Conservation (phyloP, 345 rosid genomes). For the Hibiscus syriacus region DNA sequence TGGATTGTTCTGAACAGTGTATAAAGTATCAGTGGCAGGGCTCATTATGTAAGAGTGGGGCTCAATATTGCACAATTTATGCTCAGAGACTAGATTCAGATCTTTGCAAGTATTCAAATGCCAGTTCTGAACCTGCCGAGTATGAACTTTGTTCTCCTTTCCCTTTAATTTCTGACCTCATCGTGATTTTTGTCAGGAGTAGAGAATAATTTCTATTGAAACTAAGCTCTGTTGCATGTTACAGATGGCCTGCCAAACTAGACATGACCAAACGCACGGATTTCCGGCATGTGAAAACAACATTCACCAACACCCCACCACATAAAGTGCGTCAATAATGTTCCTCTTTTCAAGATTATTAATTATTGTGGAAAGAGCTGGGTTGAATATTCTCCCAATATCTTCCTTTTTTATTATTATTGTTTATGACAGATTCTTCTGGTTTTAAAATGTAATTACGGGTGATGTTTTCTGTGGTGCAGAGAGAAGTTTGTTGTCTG, state of each 20-base stretch:
- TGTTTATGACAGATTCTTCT: background rate
- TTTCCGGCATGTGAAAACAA: constrained; percentile 68
- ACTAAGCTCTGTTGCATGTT: constrained; percentile 20
- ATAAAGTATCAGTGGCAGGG: constrained; percentile 75
- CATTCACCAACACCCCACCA: constrained; percentile 63
- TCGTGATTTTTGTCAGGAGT: constrained; percentile 10
- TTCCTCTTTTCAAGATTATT: background rate
- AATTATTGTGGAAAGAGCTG: background rate
- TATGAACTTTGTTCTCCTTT: constrained; percentile 30
- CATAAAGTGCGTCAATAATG: constrained; percentile 55
- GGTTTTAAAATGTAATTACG: background rate
- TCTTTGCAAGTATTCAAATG: constrained; percentile 65
- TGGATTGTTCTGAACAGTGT: constrained; percentile 36
- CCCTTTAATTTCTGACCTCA: background rate
- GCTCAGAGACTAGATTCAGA: constrained; percentile 66
- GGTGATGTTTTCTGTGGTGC: constrained; percentile 28
- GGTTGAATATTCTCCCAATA: background rate
- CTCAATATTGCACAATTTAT: constrained; percentile 73
- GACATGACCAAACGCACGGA: constrained; percentile 96
- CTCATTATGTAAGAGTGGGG: constrained; percentile 75
- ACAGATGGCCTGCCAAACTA: constrained; percentile 90
- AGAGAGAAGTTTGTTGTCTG: constrained; percentile 92
- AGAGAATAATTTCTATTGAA: background rate
- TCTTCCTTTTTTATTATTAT: background rate
- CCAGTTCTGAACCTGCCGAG: constrained; percentile 80